Conservation (phyloP, 2,329 filamentous ascomycete genomes). For the Madurella mycetomatis region DNA sequence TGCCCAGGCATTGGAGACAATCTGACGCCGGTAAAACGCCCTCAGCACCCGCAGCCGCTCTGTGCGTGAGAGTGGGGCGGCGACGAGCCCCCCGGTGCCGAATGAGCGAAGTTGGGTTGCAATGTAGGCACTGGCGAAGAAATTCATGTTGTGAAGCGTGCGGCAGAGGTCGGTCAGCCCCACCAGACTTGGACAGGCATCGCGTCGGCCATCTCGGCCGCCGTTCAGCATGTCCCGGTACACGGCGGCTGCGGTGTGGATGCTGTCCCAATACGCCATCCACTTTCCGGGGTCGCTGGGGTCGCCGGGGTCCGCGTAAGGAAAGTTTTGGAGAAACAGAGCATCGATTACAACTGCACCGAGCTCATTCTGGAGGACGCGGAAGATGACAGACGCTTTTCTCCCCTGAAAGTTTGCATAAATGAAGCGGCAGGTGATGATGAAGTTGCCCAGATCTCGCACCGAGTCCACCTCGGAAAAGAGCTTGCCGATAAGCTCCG, state of each 20-base stretch:
- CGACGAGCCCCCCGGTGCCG: background rate
- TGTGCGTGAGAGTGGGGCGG: constrained; percentile 1
- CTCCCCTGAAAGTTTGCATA: background rate
- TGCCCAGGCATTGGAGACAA: constrained; percentile 14
- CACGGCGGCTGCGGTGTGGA: background rate
- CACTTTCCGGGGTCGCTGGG: background rate
- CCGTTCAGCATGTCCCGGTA: constrained; percentile 2
- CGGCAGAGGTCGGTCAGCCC: constrained; percentile 3
- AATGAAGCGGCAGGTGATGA: background rate
- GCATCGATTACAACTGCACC: constrained; percentile 1
- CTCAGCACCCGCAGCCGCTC: constrained; percentile 9
- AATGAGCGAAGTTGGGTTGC: background rate
- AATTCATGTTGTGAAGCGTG: constrained; percentile 6
- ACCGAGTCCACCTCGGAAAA: constrained; percentile 3
- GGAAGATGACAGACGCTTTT: background rate
- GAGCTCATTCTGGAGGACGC: constrained; percentile 6
- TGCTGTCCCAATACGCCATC: background rate
- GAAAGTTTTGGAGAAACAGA: constrained; percentile 4
- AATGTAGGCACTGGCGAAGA: constrained; percentile 2
- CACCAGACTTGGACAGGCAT: background rate
- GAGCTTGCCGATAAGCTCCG: constrained; percentile 5
- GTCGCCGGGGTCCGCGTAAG: constrained; percentile 1
- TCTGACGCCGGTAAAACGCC: constrained; percentile 12
- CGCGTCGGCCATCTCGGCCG: background rate
- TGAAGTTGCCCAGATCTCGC: constrained; percentile 6